Base-by-base conservation (phyloP, 306 rosid species). In the Corylus americana region DNA sequence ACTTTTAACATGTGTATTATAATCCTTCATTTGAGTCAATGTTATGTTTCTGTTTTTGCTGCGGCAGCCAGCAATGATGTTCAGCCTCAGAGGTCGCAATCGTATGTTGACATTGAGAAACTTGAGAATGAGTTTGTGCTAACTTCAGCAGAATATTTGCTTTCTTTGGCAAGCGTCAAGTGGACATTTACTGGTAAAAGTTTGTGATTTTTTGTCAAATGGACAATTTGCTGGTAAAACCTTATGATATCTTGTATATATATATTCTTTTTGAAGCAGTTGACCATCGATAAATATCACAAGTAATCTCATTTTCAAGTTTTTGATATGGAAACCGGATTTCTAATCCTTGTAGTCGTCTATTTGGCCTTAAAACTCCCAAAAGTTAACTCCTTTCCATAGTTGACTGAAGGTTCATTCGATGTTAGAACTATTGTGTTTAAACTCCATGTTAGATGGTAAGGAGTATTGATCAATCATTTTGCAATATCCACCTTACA, bases 71-170 rank as follows among this genome's bases (percentile, higher is more conserved):
- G 82, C 74, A 79, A 73, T 77, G 92, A 71, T 76, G 85, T 77
- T 39, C 85, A 85, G 83, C 69, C 88, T 88, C 90, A 84, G 79
- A 81, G 82, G 77, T 76, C 73, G 90, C 82, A 84, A 69, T 83
- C 84, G 8, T 79, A 86, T 59, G 76, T 92, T 74, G 92, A 88
- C 84, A 82, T 92, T 8, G 90, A 91, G 87, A 87, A 88, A 80
- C 91, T 95, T 64, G 97, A 95, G 86, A 78, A 91, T 17, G 98
- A 95, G 80, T 92, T 81, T 86, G 87, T 91, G 77, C 92, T 95
- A 73, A 86, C 98, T 44, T 92, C 92, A 25, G 97, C 98, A 47
- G 98, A 92, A 83, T 90, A 89, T 88, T 83, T 84, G 83, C 97
- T 95, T 73, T 90, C 96, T 1, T 69, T 90, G 64, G 88, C 85